Base-by-base conservation (phyloP, 1,284 basidiomycete species). In the Porphyrellus sp. region DNA sequence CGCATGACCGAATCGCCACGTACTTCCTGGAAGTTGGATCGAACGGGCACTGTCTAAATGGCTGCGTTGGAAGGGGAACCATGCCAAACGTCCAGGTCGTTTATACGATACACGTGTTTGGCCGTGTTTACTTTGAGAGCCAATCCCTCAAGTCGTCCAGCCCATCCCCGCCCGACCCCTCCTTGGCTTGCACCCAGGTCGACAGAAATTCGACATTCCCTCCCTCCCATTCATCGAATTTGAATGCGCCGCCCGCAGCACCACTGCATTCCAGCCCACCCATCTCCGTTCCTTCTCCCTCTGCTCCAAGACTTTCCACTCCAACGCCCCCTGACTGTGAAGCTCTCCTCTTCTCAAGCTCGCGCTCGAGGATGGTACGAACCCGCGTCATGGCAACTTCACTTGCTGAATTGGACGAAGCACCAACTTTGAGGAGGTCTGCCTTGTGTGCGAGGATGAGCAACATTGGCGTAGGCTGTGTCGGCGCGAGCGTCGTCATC, bases 1-100 rank as follows among this genome's bases (percentile, higher is more conserved):
- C 84, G 85, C 85, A 77, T 62, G 59, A 79, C 85, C 80, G 73
- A 82, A 87, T 87, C 85, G 81, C 85, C 84, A 5, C 81, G 77
- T 71, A 75, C 76, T 64, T 67, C 71, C 75, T 82, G 58, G 60
- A 58, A 20, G 18, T 56, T 56, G 61, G 66, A 59, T 62, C 73
- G 77, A 77, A 75, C 76, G 81, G 84, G 85, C 79, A 87, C 85
- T 87, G 85, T 87, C 85, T 87, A 78, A 70, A 66, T 78, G 83
- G 83, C 70, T 77, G 85, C 85, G 81, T 72, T 72, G 61, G 6
- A 60, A 18, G 8, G 20, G 2, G 48, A 30, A 53, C 41, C 9
- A 23, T n/a, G 21, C n/a, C 11, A 8, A 41, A 20, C 0, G 8
- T 4, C 1, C 18, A 20, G 2, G 3, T 24, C 11, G 21, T 44